Base-by-base conservation (phyloP, 2,329 filamentous ascomycete species). In the Trichoderma pleuroti region DNA sequence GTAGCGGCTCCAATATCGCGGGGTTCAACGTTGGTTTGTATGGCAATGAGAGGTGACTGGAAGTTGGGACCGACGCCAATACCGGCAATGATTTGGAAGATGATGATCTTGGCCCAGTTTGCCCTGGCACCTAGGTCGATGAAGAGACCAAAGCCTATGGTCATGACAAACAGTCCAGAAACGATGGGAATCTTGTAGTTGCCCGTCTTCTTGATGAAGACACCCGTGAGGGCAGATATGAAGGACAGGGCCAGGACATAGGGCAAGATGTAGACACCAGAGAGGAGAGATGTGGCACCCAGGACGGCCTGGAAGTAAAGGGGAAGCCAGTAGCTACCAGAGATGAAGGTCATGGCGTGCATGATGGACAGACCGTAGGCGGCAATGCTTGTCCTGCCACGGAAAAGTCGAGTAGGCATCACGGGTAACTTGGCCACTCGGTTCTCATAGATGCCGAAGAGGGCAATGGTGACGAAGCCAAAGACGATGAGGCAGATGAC, bases 291-390 rank as follows among this genome's bases (percentile, higher is more conserved):
- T 0, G 86, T 85, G 2, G 88, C 88, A 63, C 91, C 86, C 56
- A 93, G 84, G 65, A 92, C 89, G 65, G 90, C 87, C 81, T 97
- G 93, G 81, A 94, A 95, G 83, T 97, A 97, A 3, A 97, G 85
- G 0, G 93, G 93, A 5, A 97, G 84, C 82, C 92, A 97, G 84
- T 95, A 97, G 72, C 87, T 89, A 34, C 88, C 89, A 0, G 91
- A 88, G 76, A 95, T 93, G 83, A 95, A 95, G 73, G 92, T 89
- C 74, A 91, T 87, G 57, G 91, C 91, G 78, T 97, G 93, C 72
- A 88, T 86, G 81, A 93, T 93, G 74, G 89, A 90, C 56, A 92
- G 84, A 3, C 82, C 80, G 16, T 94, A 87, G 3, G 88, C 84
- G 10, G 91, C 89, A 34, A 91, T 77, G 78, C 92, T 94, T 34